These are phyloP conservation scores for Mucor piriformis DNA, from an alignment of 371 early-diverging fungal genomes.

Conservation along the genomic window DNA sequence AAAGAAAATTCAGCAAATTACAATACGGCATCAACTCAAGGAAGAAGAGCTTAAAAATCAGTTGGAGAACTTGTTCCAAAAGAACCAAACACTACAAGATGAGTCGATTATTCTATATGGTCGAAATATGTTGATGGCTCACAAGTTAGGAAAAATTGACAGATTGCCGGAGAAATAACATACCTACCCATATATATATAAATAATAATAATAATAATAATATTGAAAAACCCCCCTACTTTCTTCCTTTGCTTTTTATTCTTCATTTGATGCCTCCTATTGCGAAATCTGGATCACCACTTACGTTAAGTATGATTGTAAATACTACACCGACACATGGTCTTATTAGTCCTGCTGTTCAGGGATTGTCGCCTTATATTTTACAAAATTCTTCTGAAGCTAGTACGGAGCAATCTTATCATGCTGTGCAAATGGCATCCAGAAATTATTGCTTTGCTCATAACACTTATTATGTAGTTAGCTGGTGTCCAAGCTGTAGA, in stretches of 20 bases:
- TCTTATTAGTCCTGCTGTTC: background rate
- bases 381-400: slow-evolving; percentile 2
- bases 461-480: slow-evolving; percentile 17
- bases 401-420: slow-evolving; percentile 17
- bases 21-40: background rate
- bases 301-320: slow-evolving; percentile 1
- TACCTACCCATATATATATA: background rate
- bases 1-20: slow-evolving; percentile 3
- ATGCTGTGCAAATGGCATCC: slow-evolving; percentile 21
- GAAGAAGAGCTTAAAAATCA: slow-evolving; percentile 2
- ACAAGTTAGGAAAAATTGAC: slow-evolving; percentile 20
- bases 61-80: slow-evolving; percentile 9
- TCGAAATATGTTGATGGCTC: slow-evolving; percentile 17
- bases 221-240: background rate
- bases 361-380: slow-evolving; percentile 14
- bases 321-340: background rate
- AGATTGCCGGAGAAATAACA: slow-evolving; percentile 13
- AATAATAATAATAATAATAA: background rate
- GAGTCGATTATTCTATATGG: slow-evolving; percentile 15
- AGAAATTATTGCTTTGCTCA: slow-evolving; percentile 24
- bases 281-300: slow-evolving; percentile 7
- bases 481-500: slow-evolving; percentile 24
- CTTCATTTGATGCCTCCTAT: slow-evolving; percentile 7
- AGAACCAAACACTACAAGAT: slow-evolving; percentile 21
- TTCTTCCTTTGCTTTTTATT: background rate